Evolutionary conservation across 1,139 yeast species (phyloP).

Genomic region (Arxiozyma slooffiae): DNA sequence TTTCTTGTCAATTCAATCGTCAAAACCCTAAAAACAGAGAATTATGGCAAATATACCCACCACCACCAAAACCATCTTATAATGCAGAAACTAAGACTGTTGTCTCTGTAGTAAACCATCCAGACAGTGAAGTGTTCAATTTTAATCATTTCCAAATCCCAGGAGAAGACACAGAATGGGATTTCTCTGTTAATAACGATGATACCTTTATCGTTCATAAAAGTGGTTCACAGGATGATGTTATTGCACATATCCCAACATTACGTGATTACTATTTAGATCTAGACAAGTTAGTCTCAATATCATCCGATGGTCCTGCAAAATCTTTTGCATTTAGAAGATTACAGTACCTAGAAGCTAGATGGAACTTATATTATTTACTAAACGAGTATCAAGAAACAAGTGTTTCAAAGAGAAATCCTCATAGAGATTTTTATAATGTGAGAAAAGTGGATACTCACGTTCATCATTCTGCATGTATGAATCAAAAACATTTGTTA

Average conservation of each 20-base stretch:
- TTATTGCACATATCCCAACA: slow-evolving; percentile 58
- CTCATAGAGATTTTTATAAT: slow-evolving; percentile 95
- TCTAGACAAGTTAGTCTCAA: slow-evolving; percentile 55
- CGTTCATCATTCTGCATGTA: slow-evolving; percentile 97
- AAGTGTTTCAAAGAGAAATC: slow-evolving; percentile 71
- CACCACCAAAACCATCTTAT: slow-evolving; percentile 91
- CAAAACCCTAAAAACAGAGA: slow-evolving; percentile 73
- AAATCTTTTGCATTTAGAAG: slow-evolving; percentile 94
- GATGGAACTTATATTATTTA: slow-evolving; percentile 84
- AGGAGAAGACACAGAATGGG: slow-evolving; percentile 40
- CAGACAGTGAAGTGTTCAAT: slow-evolving; percentile 48
- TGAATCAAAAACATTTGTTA: slow-evolving; percentile 94
- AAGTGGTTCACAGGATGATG: slow-evolving; percentile 25
- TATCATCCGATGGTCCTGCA: slow-evolving; percentile 93
- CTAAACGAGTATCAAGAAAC: slow-evolving; percentile 89
- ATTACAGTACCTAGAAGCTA: slow-evolving; percentile 86
- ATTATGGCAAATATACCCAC: slow-evolving; percentile 77
- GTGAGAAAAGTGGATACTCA: slow-evolving; percentile 98
- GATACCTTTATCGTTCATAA: slow-evolving; percentile 62
- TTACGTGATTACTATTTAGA: slow-evolving; percentile 78
- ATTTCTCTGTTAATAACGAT: slow-evolving; percentile 45
- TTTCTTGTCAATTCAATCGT: slow-evolving; percentile 61
- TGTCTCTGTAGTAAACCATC: slow-evolving; percentile 31
- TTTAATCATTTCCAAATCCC: slow-evolving; percentile 59
- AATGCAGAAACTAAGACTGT: slow-evolving; percentile 57